Evolutionary conservation across 129 eudicot species (phyloP).

Genomic region (Deinandra increscens): DNA sequence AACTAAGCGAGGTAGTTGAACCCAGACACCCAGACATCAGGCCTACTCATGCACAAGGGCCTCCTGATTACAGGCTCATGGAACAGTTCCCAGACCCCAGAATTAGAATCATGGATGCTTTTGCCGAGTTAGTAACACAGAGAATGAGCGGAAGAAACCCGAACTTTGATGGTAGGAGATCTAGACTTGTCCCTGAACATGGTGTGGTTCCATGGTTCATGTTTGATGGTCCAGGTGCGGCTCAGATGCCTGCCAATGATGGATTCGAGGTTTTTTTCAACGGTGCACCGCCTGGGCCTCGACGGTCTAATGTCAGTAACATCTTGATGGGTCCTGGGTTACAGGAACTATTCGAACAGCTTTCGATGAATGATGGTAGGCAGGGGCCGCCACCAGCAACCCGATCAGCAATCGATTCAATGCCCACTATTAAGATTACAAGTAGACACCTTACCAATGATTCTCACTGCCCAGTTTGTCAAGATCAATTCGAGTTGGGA

Average conservation of each 20-base stretch:
- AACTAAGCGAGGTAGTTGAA: constrained; percentile 54
- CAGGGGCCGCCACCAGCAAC: constrained; percentile 97
- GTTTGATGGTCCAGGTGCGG: constrained; percentile 56
- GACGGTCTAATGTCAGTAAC: constrained; percentile 48
- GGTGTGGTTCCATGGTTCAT: constrained; percentile 63
- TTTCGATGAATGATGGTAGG: constrained; percentile 47
- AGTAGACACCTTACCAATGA: constrained; percentile 74
- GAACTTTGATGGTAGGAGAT: constrained; percentile 48
- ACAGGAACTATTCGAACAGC: constrained; percentile 71
- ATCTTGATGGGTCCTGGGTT: constrained; percentile 63
- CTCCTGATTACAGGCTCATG: constrained; percentile 45
- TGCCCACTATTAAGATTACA: constrained; percentile 79
- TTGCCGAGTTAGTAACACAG: constrained; percentile 60
- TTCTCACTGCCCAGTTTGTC: constrained; percentile 91
- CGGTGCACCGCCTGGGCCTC: constrained; percentile 52
- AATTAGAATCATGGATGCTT: constrained; percentile 58
- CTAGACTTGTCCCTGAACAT: constrained; percentile 46
- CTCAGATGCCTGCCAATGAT: constrained; percentile 44
- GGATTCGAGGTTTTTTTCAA: constrained; percentile 59
- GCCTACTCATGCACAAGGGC: constrained; percentile 34
- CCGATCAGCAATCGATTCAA: constrained; percentile 77
- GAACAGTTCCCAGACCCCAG: constrained; percentile 60
- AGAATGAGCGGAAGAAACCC: constrained; percentile 69
- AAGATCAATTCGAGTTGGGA: constrained; percentile 81
- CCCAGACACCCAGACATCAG: constrained; percentile 35